A percentile compares a stretch with the other conserved stretches of the same genome.
phyloP scores from a whole-genome alignment of 2,329 filamentous ascomycete genomes.

The Hymenoscyphus fructigenus region DNA sequence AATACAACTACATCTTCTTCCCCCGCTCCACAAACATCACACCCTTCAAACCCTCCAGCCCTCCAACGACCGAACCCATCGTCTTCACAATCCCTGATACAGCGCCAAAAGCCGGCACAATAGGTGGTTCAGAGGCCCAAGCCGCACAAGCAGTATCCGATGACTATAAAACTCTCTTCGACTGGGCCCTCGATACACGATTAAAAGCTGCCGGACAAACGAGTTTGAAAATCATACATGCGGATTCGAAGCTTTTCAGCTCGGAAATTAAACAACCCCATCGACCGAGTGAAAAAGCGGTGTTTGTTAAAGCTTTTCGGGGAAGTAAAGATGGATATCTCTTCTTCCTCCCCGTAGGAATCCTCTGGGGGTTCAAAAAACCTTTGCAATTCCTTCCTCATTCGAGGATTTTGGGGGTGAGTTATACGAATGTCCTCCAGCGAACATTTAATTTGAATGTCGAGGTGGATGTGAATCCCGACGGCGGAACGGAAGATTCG shows the following conservation, averaged over 20 bases:
- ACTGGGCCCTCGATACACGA: constrained; percentile 58
- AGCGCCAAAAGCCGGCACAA: constrained; percentile 59
- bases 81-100: constrained; percentile 62
- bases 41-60: constrained; percentile 46
- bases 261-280: constrained; percentile 57
- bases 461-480: constrained; percentile 49
- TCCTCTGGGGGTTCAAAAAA: constrained; percentile 71
- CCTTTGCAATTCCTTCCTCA: constrained; percentile 64
- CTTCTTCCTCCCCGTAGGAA: constrained; percentile 65
- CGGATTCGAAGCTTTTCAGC: constrained; percentile 57
- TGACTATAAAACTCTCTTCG: constrained; percentile 56
- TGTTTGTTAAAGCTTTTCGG: constrained; percentile 65
- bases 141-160: constrained; percentile 56
- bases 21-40: constrained; percentile 53
- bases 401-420: constrained; percentile 59
- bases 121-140: constrained; percentile 50
- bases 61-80: constrained; percentile 51
- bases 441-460: constrained; percentile 68
- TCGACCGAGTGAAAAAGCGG: constrained; percentile 58
- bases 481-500: constrained; percentile 37
- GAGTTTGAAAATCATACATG: constrained; percentile 48
- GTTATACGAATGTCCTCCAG: constrained; percentile 66
- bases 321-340: constrained; percentile 68
- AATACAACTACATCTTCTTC: constrained; percentile 66
- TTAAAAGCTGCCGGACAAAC: constrained; percentile 50